A percentile compares a stretch with the other conserved stretches of the same genome.
Evolutionary conservation across 1,284 basidiomycete genomes (phyloP).

Genomic region (Leccinum subrobustum): DNA sequence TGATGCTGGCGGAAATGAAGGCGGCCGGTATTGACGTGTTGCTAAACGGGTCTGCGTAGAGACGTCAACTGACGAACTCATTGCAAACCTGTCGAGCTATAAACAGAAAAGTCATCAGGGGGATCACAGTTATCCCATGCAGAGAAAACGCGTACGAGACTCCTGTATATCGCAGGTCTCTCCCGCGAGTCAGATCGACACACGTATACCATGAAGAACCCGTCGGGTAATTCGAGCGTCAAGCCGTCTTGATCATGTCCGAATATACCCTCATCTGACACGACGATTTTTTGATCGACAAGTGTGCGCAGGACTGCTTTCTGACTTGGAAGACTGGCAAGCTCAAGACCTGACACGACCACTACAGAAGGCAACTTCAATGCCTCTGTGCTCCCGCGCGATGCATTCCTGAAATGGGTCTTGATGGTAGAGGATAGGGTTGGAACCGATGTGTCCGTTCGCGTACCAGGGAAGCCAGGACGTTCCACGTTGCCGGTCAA

Average conservation of each 20-base stretch:
- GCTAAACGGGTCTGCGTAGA: slow-evolving; percentile 36
- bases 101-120: slow-evolving; percentile 1
- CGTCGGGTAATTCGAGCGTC: slow-evolving; percentile 60
- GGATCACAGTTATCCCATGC: not conserved
- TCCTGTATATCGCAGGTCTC: slow-evolving; percentile 60
- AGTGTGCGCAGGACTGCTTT: slow-evolving; percentile 56
- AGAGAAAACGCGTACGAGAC: slow-evolving; percentile 48
- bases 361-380: slow-evolving; percentile 56
- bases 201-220: slow-evolving; percentile 72
- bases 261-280: slow-evolving; percentile 39
- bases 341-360: slow-evolving; percentile 68
- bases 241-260: slow-evolving; percentile 35
- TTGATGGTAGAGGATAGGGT: slow-evolving; percentile 29
- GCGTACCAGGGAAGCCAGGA: slow-evolving; percentile 10
- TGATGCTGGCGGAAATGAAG: slow-evolving; percentile 25
- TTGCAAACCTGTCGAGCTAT: slow-evolving; percentile 71
- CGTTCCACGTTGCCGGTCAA: slow-evolving; percentile 4
- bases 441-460: slow-evolving; percentile 19
- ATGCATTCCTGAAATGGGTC: slow-evolving; percentile 13
- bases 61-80: slow-evolving; percentile 62
- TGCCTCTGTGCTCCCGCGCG: slow-evolving; percentile 17
- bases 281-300: slow-evolving; percentile 48
- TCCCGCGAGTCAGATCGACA: slow-evolving; percentile 61
- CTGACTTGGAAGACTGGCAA: slow-evolving; percentile 55
- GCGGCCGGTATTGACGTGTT: slow-evolving; percentile 38